Evolutionary conservation across 257 asterid genomes (phyloP).

Genomic region (Pogostemon cablin): DNA sequence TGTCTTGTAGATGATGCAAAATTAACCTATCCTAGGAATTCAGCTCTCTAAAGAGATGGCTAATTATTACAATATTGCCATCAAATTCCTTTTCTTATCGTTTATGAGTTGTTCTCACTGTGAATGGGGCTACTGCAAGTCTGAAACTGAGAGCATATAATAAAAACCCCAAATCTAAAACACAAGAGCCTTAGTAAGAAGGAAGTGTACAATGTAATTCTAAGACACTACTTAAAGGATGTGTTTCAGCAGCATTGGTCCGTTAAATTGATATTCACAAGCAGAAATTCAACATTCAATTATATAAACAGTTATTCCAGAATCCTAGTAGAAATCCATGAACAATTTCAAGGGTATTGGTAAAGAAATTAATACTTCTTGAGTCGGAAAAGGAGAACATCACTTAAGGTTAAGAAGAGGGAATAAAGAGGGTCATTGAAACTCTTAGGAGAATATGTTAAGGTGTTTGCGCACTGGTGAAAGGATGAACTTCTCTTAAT

Average conservation of each 20-base stretch:
- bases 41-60: slow-evolving; percentile 17
- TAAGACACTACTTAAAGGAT: slow-evolving; percentile 19
- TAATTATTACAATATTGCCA: background rate
- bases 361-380: background rate
- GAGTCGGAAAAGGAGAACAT: background rate
- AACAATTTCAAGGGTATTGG: background rate
- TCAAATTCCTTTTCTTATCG: background rate
- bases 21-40: slow-evolving; percentile 22
- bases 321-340: slow-evolving; percentile 25
- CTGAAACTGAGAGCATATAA: background rate
- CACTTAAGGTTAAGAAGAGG: background rate
- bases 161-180: slow-evolving; percentile 9
- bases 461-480: background rate
- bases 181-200: slow-evolving; percentile 3
- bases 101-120: background rate
- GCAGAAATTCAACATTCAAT: background rate
- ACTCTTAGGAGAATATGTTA: background rate
- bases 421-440: slow-evolving; percentile 3
- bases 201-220: background rate
- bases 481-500: slow-evolving; percentile 4
- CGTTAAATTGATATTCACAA: background rate
- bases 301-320: background rate
- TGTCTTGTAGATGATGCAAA: slow-evolving; percentile 27
- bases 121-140: slow-evolving; percentile 3
- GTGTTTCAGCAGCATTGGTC: background rate